Base-by-base conservation (phyloP, 192 early-diverging fungal species). In the Coemansia sp. region DNA sequence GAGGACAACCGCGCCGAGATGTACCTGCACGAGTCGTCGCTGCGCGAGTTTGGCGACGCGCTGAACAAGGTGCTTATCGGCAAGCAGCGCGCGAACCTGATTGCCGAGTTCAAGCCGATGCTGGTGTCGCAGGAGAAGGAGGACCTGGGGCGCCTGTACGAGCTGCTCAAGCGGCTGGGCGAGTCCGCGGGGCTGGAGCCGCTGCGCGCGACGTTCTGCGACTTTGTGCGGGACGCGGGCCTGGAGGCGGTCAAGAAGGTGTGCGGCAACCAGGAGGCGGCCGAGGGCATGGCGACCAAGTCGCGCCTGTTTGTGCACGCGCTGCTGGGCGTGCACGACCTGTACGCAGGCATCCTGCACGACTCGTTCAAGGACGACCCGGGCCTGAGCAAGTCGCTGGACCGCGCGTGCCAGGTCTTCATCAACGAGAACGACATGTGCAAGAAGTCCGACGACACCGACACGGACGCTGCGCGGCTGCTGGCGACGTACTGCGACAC, bases 371-470 rank as follows among this genome's bases (percentile, higher is more conserved):
- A 60, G 24, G 65, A 58, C 18, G 94, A 99, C 49, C 77, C 91
- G 2, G 91, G 91, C 0, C 95, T 98, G 69, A 92, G 89, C 23
- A 91, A 89, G 32, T 89, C 93, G 21, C 74, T 97, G 46, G 95
- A 98, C 81, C 92, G 91, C 57, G 97, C 94, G 4, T 97, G 93
- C 81, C 83, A 89, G 51, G 90, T 92, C 64, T 95, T 95, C 69
- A 87, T 99, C 27, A 99, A 99, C 77, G 81, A 86, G 16, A 97
- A 96, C 78, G 82, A 80, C 24, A 85, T 95, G 22, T 95, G 93
- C 75, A 85, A 83, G 52, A 23, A 27, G 12, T 12, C 47, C 47
- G 49, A 28, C 28, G 53, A 81, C 2, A 59, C 69, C 77, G 69
- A 88, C 58, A 67, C 63, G 51, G 90, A 91, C 68, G 90, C 91